These are phyloP conservation scores for Salix koriyanagi DNA, from an alignment of 345 rosid genomes.

Conservation along the genomic window DNA sequence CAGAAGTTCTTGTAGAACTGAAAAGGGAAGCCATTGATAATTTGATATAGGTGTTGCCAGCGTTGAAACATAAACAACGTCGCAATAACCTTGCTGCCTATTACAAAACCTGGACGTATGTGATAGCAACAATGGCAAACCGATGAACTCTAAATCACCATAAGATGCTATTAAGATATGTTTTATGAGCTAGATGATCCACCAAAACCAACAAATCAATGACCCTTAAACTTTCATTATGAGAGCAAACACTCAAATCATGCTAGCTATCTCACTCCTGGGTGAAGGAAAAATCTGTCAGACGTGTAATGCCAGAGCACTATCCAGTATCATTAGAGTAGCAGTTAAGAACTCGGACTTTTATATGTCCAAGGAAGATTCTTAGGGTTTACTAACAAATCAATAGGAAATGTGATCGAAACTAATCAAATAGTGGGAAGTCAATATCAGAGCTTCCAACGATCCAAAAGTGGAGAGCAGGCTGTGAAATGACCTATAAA, in stretches of 20 bases:
- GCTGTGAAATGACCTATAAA: too few relatives aligned
- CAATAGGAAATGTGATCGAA: too few relatives aligned
- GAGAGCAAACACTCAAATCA: background rate
- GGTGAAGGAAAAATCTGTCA: too few relatives aligned
- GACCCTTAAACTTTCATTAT: background rate
- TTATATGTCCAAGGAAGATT: too few relatives aligned
- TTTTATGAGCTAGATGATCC: background rate
- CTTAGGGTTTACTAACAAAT: too few relatives aligned
- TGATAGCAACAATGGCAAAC: background rate
- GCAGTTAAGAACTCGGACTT: too few relatives aligned
- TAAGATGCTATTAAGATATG: too few relatives aligned
- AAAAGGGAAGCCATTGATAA: conserved; percentile 8
- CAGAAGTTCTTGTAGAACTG: conserved; percentile 86
- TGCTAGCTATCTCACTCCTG: background rate
- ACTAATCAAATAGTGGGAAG: too few relatives aligned
- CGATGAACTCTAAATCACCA: background rate
- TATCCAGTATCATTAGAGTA: too few relatives aligned
- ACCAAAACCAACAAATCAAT: background rate
- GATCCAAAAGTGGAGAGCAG: too few relatives aligned
- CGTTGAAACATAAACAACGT: background rate
- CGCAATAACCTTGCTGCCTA: background rate
- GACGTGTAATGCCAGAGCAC: too few relatives aligned
- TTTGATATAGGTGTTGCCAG: background rate
- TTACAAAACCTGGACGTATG: background rate
- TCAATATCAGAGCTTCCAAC: too few relatives aligned